Evolutionary conservation across 1,284 basidiomycete species (phyloP).

Genomic region (Microbotryomycetes sp.): DNA sequence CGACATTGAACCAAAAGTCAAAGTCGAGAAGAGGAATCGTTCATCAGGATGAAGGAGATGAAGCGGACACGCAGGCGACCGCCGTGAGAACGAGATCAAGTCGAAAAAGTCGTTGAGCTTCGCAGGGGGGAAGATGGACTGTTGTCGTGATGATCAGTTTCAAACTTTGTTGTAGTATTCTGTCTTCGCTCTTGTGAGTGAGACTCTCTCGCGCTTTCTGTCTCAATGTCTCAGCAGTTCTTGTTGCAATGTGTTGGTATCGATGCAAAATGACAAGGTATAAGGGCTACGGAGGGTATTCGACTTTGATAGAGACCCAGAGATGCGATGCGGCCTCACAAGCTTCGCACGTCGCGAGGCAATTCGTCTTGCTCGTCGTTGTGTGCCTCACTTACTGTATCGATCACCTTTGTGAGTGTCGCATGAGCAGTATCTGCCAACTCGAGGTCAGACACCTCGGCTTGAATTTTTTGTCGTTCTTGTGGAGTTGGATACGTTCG

Average conservation of each 20-base stretch:
- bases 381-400: background rate
- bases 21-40: no score
- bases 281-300: background rate
- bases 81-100: no score
- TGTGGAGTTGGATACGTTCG: background rate
- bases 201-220: no score
- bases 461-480: background rate
- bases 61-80: background rate
- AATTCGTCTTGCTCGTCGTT: background rate
- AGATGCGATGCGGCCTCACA: no score
- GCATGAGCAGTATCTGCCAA: background rate
- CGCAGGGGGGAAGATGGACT: background rate
- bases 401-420: background rate
- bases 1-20: no score
- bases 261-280: background rate
- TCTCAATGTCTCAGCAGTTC: no score
- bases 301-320: no score
- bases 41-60: conserved; percentile 1
- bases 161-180: no score
- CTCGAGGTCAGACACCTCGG: background rate
- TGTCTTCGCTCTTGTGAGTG: no score
- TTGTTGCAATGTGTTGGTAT: background rate
- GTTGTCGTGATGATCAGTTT: background rate
- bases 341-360: background rate
- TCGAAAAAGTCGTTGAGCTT: background rate